Evolutionary conservation across 306 rosid species (phyloP).

Genomic region (Canavalia ensiformis): DNA sequence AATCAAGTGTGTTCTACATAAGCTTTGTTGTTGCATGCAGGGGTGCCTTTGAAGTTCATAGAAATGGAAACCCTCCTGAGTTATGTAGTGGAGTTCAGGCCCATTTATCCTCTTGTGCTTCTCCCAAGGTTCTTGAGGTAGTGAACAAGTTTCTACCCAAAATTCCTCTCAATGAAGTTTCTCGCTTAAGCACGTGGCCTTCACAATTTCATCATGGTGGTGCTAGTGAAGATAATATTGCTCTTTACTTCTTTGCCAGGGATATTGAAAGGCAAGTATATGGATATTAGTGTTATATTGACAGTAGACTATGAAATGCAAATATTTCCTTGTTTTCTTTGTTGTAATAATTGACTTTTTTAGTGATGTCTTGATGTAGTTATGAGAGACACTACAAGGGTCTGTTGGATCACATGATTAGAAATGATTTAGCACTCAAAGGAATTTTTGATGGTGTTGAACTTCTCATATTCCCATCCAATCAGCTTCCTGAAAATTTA

Average conservation of each 20-base stretch:
- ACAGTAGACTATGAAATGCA: conserved; percentile 7
- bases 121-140: conserved; percentile 81
- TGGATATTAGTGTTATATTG: conserved; percentile 31
- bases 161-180: conserved; percentile 75
- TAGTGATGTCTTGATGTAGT: conserved; percentile 58
- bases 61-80: conserved; percentile 67
- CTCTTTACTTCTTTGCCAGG: conserved; percentile 94
- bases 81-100: conserved; percentile 84
- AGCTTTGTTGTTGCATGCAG: conserved; percentile 60
- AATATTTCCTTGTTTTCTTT: conserved; percentile 30
- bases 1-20: conserved; percentile 31
- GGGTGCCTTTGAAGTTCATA: conserved; percentile 90
- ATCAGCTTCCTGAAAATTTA: conserved; percentile 89
- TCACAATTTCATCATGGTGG: conserved; percentile 78
- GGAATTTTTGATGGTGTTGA: conserved; percentile 82
- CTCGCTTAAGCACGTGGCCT: conserved; percentile 95
- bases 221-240: conserved; percentile 84
- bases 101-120: conserved; percentile 87
- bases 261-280: conserved; percentile 74
- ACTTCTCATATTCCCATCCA: conserved; percentile 91
- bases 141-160: conserved; percentile 66
- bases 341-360: conserved; percentile 23
- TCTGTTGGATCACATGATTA: conserved; percentile 81
- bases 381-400: conserved; percentile 80
- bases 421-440: conserved; percentile 87